Evolutionary conservation across 2,329 filamentous ascomycete genomes (phyloP).

Genomic region (Neofusicoccum umdonicola): DNA sequence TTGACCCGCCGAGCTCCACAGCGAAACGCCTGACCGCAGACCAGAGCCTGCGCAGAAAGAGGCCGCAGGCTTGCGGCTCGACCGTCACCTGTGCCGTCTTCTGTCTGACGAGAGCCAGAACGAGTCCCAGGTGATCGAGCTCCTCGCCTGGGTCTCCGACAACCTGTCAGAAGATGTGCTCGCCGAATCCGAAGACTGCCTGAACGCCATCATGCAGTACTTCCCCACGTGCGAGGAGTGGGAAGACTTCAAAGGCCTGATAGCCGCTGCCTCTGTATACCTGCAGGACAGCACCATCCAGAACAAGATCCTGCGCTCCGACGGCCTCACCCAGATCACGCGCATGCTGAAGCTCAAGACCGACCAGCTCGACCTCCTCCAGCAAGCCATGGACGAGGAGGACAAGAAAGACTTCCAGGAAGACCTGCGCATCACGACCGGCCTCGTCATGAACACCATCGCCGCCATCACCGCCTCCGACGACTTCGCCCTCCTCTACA

Average conservation of each 20-base stretch:
- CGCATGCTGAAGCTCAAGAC: slow-evolving; percentile 29
- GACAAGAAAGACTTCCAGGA: slow-evolving; percentile 12
- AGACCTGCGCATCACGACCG: slow-evolving; percentile 11
- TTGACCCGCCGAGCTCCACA: neutral
- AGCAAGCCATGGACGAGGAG: neutral
- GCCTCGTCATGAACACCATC: slow-evolving; percentile 11
- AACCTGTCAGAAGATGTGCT: slow-evolving; percentile 27
- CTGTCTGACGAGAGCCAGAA: slow-evolving; percentile 29
- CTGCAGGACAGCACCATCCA: slow-evolving; percentile 36
- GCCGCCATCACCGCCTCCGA: slow-evolving; percentile 33
- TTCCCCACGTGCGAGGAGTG: slow-evolving; percentile 11
- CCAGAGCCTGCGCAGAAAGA: slow-evolving; percentile 35
- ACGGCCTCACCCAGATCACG: slow-evolving; percentile 29
- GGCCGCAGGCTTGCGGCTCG: slow-evolving; percentile 34
- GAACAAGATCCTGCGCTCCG: slow-evolving; percentile 29
- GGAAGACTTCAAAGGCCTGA: slow-evolving; percentile 17
- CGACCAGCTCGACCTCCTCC: slow-evolving; percentile 6
- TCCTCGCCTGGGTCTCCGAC: slow-evolving; percentile 35
- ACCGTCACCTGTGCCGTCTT: slow-evolving; percentile 24
- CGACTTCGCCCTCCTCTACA: slow-evolving; percentile 30
- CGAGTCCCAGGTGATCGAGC: slow-evolving; percentile 33
- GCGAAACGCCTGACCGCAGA: neutral
- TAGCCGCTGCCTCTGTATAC: slow-evolving; percentile 24
- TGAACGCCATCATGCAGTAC: neutral
- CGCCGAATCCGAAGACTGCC: slow-evolving; percentile 11